Evolutionary conservation across 345 rosid genomes (phyloP), one percentile per base, ranked within the genome.

Genomic region (Bretschneidera sinensis): DNA sequence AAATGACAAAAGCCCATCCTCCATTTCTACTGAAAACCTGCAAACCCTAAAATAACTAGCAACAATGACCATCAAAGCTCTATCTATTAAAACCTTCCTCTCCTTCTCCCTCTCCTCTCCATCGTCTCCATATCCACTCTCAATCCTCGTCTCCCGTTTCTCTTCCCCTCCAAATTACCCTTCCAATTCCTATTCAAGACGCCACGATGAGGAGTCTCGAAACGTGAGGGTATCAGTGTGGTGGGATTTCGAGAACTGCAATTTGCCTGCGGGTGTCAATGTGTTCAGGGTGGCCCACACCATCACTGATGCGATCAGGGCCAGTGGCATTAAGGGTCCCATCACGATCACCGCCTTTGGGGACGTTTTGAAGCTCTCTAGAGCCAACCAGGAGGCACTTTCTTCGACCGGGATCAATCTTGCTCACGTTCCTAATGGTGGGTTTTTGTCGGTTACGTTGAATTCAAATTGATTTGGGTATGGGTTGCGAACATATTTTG

Each of bases 241-340:
- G 97, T 94, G 96, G 96, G 96, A 90, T 74, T 88, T 94, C 68
- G 99, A 90, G 89, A 94, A 88, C 62, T 92, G 97, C 64, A 9
- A 57, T 65, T 20, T 81, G 25, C 95, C 95, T 22, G 66, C 66
- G 0, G 92, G 86, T 19, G 81, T 61, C 15, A 90, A 90, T 57
- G 92, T 76, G 4, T 80, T 71, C 67, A 86, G 66, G 68, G 79
- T 90, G 22, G 67, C 86, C 20, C 81, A 67, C 17, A 8, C 52
- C 52, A 86, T 94, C 66, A 75, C 91, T 0, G 66, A 81, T 6
- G 95, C 97, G 14, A 50, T 90, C 11, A 78, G 96, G 80, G 59
- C 62, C 31, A 76, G 60, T 54, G 96, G 91, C 43, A 88, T 94
- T 48, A 90, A 83, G 76, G 99, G 99, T 14, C 89, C 97, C 6